Base-by-base conservation (phyloP, 75 land plant species). In the Cryptomeria japonica region DNA sequence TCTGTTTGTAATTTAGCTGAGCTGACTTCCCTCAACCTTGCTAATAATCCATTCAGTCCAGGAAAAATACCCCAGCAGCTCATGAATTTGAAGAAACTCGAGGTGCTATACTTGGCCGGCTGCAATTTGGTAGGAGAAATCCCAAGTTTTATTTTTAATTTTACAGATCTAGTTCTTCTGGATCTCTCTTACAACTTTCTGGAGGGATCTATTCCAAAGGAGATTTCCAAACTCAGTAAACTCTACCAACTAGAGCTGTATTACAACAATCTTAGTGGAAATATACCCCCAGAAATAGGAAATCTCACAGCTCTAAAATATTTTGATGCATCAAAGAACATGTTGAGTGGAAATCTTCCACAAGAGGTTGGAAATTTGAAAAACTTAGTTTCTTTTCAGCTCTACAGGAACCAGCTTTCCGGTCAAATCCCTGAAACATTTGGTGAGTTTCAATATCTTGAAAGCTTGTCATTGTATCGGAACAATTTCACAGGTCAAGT, bases 171-270 rank as follows among this genome's bases (percentile, higher is more conserved):
- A 85, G 84, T 89, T 41, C 68, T 88, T 3, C 86, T 96, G 58
- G 96, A 95, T 87, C 85, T 97, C 51, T 94, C 92, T 3, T n/a
- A 18, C 7, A 96, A 95, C 83, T 77, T 87, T 38, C 88, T 96
- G 11, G 68, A 91, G 6, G 97, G 97, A 44, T 18, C 85, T 5
- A 80, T 96, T 39, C 88, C 96, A 46, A 18, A 77, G 64, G 88
- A 80, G 2, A 88, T 96, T 37, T 12, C 90, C 44, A 92, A 91
- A 47, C 80, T 99, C 84, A 72, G 53, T 15, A 90, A 92, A 1
- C 94, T 97, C 9, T 72, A 70, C 46, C 91, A 93, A 70, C 90
- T 98, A 77, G 97, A 95, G 89, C 90, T 96, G 28, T 95, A 88
- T 83, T 41, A 7, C 72, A 96, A 98, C 88, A 86, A 86, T 14